A percentile compares a stretch with the other conserved stretches of the same genome.
Conservation (phyloP, 2,329 filamentous ascomycete genomes). For the Rasamsonia emersonii region DNA sequence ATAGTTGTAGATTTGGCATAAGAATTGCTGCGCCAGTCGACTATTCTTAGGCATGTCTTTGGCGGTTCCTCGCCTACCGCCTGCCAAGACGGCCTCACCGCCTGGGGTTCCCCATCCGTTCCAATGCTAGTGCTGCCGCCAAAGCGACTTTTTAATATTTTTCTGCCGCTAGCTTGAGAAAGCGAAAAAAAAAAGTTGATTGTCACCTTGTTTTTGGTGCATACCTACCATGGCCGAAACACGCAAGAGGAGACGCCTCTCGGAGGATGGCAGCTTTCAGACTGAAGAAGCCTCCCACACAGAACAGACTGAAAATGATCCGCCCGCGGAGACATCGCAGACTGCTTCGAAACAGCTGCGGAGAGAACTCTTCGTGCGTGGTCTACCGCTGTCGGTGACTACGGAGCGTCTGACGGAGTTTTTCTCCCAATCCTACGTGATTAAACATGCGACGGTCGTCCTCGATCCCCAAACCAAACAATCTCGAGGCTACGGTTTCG, state of each 20-base stretch:
- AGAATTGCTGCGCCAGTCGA: too few species aligned
- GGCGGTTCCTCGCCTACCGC: too few species aligned
- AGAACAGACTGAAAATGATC: slow-evolving; percentile 15
- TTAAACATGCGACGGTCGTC: slow-evolving; percentile 94
- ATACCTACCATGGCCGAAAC: slow-evolving; percentile 23
- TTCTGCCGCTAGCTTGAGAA: slow-evolving; percentile 32
- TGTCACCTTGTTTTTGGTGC: too few species aligned
- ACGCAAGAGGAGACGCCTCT: slow-evolving; percentile 28
- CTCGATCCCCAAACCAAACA: slow-evolving; percentile 75
- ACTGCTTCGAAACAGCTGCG: slow-evolving; percentile 25
- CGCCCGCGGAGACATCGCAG: slow-evolving; percentile 12
- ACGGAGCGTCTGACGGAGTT: slow-evolving; percentile 75
- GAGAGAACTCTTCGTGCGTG: slow-evolving; percentile 82
- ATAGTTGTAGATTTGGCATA: too few species aligned
- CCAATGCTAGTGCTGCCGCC: slow-evolving; percentile 6
- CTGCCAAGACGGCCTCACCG: slow-evolving; percentile 14
- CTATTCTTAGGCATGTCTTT: too few species aligned
- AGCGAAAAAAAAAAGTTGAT: too few species aligned
- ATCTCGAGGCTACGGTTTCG: slow-evolving; percentile 90
- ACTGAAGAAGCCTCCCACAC: slow-evolving; percentile 12
- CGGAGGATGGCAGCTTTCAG: slow-evolving; percentile 18
- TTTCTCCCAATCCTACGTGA: slow-evolving; percentile 88
- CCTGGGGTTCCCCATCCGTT: slow-evolving; percentile 10
- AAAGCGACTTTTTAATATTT: slow-evolving; percentile 14
- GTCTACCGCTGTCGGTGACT: slow-evolving; percentile 68